Evolutionary conservation across 2,329 filamentous ascomycete species (phyloP).

Genomic region (Whalleya microplaca): DNA sequence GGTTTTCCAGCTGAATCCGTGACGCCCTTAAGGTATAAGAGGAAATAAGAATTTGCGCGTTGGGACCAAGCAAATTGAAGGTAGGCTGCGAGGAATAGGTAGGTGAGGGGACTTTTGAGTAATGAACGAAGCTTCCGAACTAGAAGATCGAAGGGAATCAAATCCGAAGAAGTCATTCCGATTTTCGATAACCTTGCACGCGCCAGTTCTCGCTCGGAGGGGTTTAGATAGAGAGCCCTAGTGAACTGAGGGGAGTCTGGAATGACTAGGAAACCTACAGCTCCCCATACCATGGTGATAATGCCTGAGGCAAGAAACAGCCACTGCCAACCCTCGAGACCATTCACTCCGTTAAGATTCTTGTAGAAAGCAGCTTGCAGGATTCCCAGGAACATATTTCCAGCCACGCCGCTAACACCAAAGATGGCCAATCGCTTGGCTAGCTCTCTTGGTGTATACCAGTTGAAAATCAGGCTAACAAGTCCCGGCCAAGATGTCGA

Average conservation of each 20-base stretch:
- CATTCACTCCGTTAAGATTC: slow-evolving; percentile 45
- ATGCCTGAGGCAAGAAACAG: slow-evolving; percentile 50
- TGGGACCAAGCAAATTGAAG: slow-evolving; percentile 28
- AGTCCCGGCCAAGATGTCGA: slow-evolving; percentile 39
- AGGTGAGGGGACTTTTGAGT: slow-evolving; percentile 26
- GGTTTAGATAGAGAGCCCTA: slow-evolving; percentile 25
- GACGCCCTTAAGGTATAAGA: no score
- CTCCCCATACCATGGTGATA: slow-evolving; percentile 46
- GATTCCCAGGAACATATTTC: slow-evolving; percentile 49
- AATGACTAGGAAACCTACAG: slow-evolving; percentile 45
- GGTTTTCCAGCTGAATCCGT: no score
- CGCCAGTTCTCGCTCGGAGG: slow-evolving; percentile 18
- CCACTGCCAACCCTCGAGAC: slow-evolving; percentile 50
- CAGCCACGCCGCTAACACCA: slow-evolving; percentile 47
- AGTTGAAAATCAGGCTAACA: slow-evolving; percentile 49
- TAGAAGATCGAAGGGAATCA: no score
- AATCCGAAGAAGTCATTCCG: no score
- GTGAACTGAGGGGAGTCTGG: slow-evolving; percentile 33
- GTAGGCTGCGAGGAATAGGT: slow-evolving; percentile 30
- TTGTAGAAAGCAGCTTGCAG: slow-evolving; percentile 48
- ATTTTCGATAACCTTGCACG: no score
- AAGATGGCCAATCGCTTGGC: slow-evolving; percentile 47
- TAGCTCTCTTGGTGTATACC: slow-evolving; percentile 51
- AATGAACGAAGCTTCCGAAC: no score
- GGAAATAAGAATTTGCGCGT: no score